Conservation (phyloP, 495 filamentous ascomycete species). For the Neurospora terricola region DNA sequence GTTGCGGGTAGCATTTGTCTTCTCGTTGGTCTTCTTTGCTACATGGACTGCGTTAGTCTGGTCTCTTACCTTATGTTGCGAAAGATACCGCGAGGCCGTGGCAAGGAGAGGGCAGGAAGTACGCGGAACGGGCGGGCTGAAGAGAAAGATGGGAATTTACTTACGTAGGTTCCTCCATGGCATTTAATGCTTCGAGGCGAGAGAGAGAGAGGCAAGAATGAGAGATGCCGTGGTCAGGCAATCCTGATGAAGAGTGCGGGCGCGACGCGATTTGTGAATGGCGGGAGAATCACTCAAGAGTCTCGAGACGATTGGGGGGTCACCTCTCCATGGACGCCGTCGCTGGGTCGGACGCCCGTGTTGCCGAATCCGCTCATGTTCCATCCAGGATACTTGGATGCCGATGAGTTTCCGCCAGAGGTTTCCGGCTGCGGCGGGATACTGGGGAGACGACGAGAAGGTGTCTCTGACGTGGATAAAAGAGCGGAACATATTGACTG, state of each 20-base stretch:
- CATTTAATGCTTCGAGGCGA: too few species aligned
- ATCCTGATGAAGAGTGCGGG: too few species aligned
- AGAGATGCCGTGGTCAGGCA: too few species aligned
- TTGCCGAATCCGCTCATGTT: constrained; percentile 26
- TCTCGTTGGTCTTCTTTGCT: background rate
- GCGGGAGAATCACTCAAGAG: too few species aligned
- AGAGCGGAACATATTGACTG: background rate
- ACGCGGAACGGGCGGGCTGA: background rate
- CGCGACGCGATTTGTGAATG: too few species aligned
- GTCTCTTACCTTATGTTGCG: background rate
- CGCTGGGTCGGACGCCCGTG: constrained; percentile 19
- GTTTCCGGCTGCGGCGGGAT: constrained; percentile 16
- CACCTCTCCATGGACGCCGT: background rate
- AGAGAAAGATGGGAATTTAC: background rate
- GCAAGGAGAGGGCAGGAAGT: background rate
- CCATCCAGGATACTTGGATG: constrained; percentile 23
- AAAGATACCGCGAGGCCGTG: background rate
- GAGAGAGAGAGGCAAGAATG: too few species aligned
- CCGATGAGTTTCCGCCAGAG: background rate
- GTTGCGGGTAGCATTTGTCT: background rate
- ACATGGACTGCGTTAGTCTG: background rate
- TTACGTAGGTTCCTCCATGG: background rate
- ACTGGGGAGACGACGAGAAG: constrained; percentile 11
- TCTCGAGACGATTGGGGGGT: too few species aligned
- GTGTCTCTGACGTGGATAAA: background rate